A percentile compares a stretch with the other conserved stretches of the same genome.
Evolutionary conservation across 2,329 filamentous ascomycete genomes (phyloP).

Genomic region (Emericellopsis cladophorae): DNA sequence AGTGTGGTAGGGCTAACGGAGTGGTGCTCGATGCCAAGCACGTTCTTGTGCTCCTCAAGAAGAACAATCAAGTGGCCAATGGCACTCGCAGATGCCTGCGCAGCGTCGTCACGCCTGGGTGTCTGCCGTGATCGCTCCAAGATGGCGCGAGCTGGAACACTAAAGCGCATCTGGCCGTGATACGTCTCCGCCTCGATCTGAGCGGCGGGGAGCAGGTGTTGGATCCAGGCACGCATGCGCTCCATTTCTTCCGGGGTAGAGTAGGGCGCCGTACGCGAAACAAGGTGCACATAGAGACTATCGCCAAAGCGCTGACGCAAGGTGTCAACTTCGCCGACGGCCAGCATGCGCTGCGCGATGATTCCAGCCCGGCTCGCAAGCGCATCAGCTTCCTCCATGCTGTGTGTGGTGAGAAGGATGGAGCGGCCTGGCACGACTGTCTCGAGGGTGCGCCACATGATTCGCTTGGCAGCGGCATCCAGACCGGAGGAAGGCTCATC

Average conservation of each 20-base stretch:
- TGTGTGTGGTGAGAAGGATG: slow-evolving; percentile 63
- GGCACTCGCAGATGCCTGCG: slow-evolving; percentile 19
- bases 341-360: slow-evolving; percentile 68
- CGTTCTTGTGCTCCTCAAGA: slow-evolving; percentile 54
- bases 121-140: not conserved
- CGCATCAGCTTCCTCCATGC: slow-evolving; percentile 72
- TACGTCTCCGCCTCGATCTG: slow-evolving; percentile 49
- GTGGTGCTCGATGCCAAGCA: slow-evolving; percentile 65
- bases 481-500: slow-evolving; percentile 65
- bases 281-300: slow-evolving; percentile 63
- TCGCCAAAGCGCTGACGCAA: slow-evolving; percentile 62
- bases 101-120: not conserved
- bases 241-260: slow-evolving; percentile 54
- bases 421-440: slow-evolving; percentile 53
- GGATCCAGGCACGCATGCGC: slow-evolving; percentile 50
- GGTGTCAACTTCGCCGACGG: slow-evolving; percentile 56
- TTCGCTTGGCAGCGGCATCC: slow-evolving; percentile 60
- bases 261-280: slow-evolving; percentile 57
- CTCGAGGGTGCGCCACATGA: slow-evolving; percentile 63
- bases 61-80: slow-evolving; percentile 57
- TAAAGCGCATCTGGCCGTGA: slow-evolving; percentile 14
- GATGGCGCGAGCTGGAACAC: slow-evolving; percentile 11
- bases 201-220: slow-evolving; percentile 42
- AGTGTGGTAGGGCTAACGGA: slow-evolving; percentile 73
- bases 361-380: slow-evolving; percentile 55